Evolutionary conservation across 306 rosid species (phyloP), one percentile per base, ranked within the genome.

Genomic region (Luffa acutangula): DNA sequence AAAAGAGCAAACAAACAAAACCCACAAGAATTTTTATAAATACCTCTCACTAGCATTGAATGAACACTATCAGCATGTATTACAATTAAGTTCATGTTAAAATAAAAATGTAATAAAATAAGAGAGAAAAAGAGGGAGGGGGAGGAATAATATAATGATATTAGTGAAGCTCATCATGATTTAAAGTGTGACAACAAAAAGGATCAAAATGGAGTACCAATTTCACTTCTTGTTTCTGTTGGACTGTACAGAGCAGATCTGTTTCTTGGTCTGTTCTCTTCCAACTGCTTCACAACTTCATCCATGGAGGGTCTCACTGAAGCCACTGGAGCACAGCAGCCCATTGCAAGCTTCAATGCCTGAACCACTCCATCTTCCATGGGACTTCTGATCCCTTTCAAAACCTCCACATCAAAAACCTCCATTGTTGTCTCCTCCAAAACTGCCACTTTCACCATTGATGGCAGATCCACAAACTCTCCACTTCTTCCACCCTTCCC

Each of bases 161-260:
- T 67, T 67, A 79, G 58, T 75, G 78, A 80, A 76, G 79, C 81
- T 63, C 84, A 82, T 52, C 81, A 82, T 57, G 80, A 80, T 80
- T 87, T 21, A 83, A 80, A 66, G 80, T 53, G 62, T 43, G 11
- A 77, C 4, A 81, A 77, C 4, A 81, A 74, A 69, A 66, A 8
- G 78, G 54, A 73, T 91, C 90, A 93, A 90, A 96, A 93, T 54
- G 99, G 99, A 15, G 99, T 96, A 79, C 92, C 87, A 81, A 89
- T 96, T 77, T 92, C 98, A 87, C 99, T 96, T 87, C 98, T 96
- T 78, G 96, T 90, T 82, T 96, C 98, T 76, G 99, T 85, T 20
- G 99, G 99, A 84, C 99, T 96, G 79, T 96, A 96, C 83, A 96
- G 85, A 76, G 99, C 96, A 77, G 99, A 96, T 84, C 97, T 89